Percentiles rank a stretch among this genome's conserved stretches.
Evolutionary conservation across 169 alveolate species (phyloP).

Genomic region (Eimeria falciformis): DNA sequence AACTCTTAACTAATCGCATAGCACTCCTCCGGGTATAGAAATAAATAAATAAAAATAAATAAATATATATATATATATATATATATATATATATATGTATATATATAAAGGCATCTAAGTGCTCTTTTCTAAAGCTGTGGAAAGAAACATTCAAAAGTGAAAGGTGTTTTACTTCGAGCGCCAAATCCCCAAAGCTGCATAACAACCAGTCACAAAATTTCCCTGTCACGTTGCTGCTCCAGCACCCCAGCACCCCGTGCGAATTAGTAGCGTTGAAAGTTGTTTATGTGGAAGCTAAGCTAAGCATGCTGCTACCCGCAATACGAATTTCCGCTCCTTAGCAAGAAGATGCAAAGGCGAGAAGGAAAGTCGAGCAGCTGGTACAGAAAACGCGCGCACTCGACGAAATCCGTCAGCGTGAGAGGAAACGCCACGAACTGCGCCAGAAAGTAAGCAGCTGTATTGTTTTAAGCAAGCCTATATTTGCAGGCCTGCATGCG

Average conservation of each 20-base stretch:
- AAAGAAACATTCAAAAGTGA: too few species aligned
- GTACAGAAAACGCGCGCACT: conserved; percentile 83
- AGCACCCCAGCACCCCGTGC: not conserved
- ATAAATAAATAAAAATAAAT: not conserved
- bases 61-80: not conserved
- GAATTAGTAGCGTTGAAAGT: not conserved
- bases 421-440: conserved; percentile 73
- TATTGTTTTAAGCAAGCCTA: too few species aligned
- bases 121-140: not conserved
- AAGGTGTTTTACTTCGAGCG: too few species aligned
- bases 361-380: conserved; percentile 88
- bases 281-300: not conserved
- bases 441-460: conserved; percentile 70
- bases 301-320: too few species aligned
- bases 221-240: not conserved
- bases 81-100: too few species aligned
- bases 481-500: not conserved
- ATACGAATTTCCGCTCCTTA: conserved; percentile 77
- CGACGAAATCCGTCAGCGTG: conserved; percentile 75
- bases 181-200: too few species aligned
- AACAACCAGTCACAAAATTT: too few species aligned
- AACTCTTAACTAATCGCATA: conserved; percentile 86
- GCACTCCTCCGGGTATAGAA: conserved; percentile 75
- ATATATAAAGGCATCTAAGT: not conserved
- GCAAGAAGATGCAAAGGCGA: conserved; percentile 88